Evolutionary conservation across 768 basidiomycete genomes (phyloP).

Genomic region (Mycena vulgaris): DNA sequence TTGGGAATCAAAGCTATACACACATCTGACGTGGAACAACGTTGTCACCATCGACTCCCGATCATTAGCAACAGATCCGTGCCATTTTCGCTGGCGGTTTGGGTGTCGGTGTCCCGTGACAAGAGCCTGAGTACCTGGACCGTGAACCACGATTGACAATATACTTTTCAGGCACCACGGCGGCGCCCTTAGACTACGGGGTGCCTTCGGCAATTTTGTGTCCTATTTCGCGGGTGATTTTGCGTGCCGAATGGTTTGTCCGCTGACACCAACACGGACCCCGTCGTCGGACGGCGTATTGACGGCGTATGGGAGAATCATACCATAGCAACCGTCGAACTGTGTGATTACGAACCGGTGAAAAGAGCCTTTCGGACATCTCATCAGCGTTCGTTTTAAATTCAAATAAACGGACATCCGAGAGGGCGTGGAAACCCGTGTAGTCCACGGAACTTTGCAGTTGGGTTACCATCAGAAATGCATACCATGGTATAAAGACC

Average conservation of each 20-base stretch:
- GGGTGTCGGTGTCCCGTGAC: neutral
- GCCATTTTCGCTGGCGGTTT: neutral
- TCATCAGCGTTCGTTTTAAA: neutral
- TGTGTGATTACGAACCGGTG: constrained; percentile 1
- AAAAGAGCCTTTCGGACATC: constrained; percentile 6
- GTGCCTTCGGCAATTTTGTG: constrained; percentile 1
- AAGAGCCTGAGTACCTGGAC: too few relatives aligned
- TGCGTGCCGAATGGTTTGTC: neutral
- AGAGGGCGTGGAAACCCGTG: constrained; percentile 2
- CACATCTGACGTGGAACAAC: neutral
- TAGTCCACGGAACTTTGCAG: constrained; percentile 7
- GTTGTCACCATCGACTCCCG: neutral
- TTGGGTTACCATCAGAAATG: constrained; percentile 3
- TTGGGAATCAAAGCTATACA: neutral
- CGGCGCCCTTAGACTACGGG: too few relatives aligned
- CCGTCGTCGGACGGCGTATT: constrained; percentile 1
- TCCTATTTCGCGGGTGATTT: constrained; percentile 3
- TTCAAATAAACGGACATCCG: neutral
- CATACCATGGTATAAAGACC: constrained; percentile 2
- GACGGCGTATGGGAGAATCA: too few relatives aligned
- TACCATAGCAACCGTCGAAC: neutral
- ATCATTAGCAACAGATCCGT: constrained; percentile 3
- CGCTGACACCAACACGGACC: neutral
- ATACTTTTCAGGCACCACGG: too few relatives aligned
- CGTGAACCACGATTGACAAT: too few relatives aligned